Conservation (phyloP, 176 grass and related monocot species). For the Zoysia japonica region DNA sequence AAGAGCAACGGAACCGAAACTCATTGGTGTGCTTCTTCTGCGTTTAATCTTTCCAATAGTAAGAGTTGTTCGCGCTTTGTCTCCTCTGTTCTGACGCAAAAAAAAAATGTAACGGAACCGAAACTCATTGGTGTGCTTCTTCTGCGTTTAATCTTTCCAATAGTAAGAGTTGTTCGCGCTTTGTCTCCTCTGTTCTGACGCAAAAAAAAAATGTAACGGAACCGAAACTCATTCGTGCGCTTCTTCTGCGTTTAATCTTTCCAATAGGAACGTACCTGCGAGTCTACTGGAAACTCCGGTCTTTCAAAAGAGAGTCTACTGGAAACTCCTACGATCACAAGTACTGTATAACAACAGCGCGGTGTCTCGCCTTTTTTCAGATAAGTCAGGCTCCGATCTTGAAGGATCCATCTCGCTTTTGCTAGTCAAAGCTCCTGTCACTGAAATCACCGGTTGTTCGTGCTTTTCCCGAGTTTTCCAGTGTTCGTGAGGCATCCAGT, state of each 20-base stretch:
- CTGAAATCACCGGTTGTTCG: slow-evolving; percentile 12
- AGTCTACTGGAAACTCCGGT: not conserved
- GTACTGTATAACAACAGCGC: slow-evolving; percentile 28
- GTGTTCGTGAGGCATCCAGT: not conserved
- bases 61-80: too few species aligned
- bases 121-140: too few species aligned
- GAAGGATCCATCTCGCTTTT: slow-evolving; percentile 21
- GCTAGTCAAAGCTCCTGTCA: slow-evolving; percentile 34
- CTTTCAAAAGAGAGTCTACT: too few species aligned
- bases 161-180: slow-evolving; percentile 33
- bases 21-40: too few species aligned
- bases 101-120: too few species aligned
- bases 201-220: slow-evolving; percentile 41
- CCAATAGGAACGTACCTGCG: not conserved
- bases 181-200: slow-evolving; percentile 16
- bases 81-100: too few species aligned
- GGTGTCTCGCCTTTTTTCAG: not conserved
- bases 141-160: too few species aligned
- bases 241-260: not conserved
- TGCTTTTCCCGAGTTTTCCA: slow-evolving; percentile 28
- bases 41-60: too few species aligned
- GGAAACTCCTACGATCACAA: not conserved
- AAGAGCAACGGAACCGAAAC: too few species aligned
- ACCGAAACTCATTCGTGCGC: not conserved
- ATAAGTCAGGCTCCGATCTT: slow-evolving; percentile 18